Evolutionary conservation across 495 filamentous ascomycete species (phyloP), one percentile per base, ranked within the genome.

Genomic region (Penicillium argentinense): DNA sequence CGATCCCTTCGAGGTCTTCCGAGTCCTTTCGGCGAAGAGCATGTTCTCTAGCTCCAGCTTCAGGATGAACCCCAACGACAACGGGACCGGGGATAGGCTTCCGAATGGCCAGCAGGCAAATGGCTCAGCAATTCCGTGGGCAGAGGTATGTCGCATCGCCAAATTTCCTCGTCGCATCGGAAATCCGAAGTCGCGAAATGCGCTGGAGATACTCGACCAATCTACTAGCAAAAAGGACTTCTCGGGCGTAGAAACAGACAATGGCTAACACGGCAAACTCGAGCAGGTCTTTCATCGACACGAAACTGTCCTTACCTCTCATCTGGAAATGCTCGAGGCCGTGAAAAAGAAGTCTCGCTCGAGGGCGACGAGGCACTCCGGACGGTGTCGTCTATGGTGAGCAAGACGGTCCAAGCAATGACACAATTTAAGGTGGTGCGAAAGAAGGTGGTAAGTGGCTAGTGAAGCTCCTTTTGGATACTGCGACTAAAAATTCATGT

Each of bases 281-380:
- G 7, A 12, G 12, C 18, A 71, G 68, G 51, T 71, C 7, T 72
- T 67, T 45, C 36, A 67, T 5, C 64, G 57, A 17, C 69, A 73
- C 50, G 63, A 68, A 9, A 51, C 34, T 5, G 49, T 68, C 16
- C 60, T 75, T 2, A 39, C 51, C 12, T 66, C 66, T 3, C 72
- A 75, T 48, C 36, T 71, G 0, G 53, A 59, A 11, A 56, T 71
- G 53, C 56, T 73, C 4, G 44, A 64, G 8, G 42, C 45, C 32
- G 62, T 69, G 8, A 58, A 65, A 45, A 28, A 13, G 1, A 63
- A 19, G 27, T 62, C 17, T 24, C 39, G 3, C 39, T 50, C n/a
- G n/a, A n/a, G 5, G 60, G 66, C 33, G 45, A 26, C 8, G 61
- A 69, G 26, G 51, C 55, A 2, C 57, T 47, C 14, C 60, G 55